Percentiles rank a stretch among this genome's conserved stretches.
Evolutionary conservation across 1,139 yeast genomes (phyloP).

Genomic region (Geotrichum candidum): DNA sequence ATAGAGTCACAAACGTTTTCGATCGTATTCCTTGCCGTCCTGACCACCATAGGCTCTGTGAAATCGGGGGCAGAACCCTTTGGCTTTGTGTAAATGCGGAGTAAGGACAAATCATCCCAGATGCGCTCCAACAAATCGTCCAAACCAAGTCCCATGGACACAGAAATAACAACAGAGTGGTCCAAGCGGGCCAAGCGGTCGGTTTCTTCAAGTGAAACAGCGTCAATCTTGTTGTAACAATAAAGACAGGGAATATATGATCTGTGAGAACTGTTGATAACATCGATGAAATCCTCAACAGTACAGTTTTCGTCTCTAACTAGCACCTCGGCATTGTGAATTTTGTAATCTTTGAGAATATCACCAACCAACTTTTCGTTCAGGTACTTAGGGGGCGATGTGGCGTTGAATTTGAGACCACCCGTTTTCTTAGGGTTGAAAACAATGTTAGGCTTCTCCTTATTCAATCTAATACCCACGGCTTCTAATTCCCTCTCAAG

Average conservation of each 20-base stretch:
- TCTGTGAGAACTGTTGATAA: constrained; percentile 78
- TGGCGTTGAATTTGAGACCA: constrained; percentile 78
- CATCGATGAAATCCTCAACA: constrained; percentile 90
- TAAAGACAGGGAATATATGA: constrained; percentile 87
- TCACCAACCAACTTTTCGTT: constrained; percentile 75
- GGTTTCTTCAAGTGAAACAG: constrained; percentile 90
- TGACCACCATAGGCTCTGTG: constrained; percentile 84
- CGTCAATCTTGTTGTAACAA: constrained; percentile 91
- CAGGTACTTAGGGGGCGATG: constrained; percentile 73
- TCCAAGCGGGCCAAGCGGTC: constrained; percentile 89
- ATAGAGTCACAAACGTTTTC: constrained; percentile 88
- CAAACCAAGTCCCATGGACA: constrained; percentile 79
- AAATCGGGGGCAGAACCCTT: constrained; percentile 79
- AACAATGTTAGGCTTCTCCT: constrained; percentile 71
- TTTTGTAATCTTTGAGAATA: constrained; percentile 76
- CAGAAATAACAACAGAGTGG: constrained; percentile 88
- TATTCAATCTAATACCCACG: constrained; percentile 87
- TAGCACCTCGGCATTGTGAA: constrained; percentile 90
- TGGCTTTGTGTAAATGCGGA: constrained; percentile 79
- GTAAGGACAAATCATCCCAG: constrained; percentile 79
- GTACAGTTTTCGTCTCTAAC: constrained; percentile 85
- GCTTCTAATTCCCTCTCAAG: constrained; percentile 86
- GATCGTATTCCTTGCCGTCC: constrained; percentile 64
- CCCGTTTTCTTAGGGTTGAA: constrained; percentile 81
- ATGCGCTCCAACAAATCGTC: constrained; percentile 86